phyloP scores from a whole-genome alignment of 805 yeast genomes.

The Dipodascus albidus region DNA sequence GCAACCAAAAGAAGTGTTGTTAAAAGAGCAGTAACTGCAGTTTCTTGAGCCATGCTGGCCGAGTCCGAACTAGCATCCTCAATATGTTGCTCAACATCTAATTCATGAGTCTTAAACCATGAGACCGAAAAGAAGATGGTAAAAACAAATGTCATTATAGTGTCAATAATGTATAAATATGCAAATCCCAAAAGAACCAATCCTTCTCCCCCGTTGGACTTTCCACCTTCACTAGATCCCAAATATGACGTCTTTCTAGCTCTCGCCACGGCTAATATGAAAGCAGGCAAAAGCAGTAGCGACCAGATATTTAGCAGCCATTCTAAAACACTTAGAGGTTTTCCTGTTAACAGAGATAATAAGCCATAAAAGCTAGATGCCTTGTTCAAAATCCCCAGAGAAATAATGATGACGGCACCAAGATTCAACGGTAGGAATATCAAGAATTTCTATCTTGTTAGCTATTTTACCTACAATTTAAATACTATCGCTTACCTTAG shows the following conservation, averaged over 20 bases:
- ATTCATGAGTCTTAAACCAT: slow-evolving; percentile 45
- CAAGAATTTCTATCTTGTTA: slow-evolving; percentile 37
- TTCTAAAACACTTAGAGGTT: slow-evolving; percentile 70
- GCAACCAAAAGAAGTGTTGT: slow-evolving; percentile 34
- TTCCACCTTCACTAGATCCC: slow-evolving; percentile 9
- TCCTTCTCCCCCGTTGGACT: slow-evolving; percentile 43
- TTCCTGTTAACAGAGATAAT: slow-evolving; percentile 74
- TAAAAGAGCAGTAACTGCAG: slow-evolving; percentile 36
- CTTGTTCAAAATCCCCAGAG: slow-evolving; percentile 71
- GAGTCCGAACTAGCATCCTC: slow-evolving; percentile 4
- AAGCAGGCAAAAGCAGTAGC: slow-evolving; percentile 49
- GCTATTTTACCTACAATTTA: not conserved
- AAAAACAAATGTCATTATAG: slow-evolving; percentile 53
- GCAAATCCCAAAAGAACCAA: slow-evolving; percentile 53
- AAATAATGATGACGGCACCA: slow-evolving; percentile 76
- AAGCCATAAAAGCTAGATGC: slow-evolving; percentile 84
- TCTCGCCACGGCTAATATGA: slow-evolving; percentile 39
- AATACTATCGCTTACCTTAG: not conserved
- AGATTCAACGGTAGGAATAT: slow-evolving; percentile 65
- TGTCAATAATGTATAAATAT: slow-evolving; percentile 53
- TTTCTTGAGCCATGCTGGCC: slow-evolving; percentile 23
- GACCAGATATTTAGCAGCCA: slow-evolving; percentile 70
- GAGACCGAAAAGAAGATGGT: slow-evolving; percentile 61
- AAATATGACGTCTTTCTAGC: not conserved
- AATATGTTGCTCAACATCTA: slow-evolving; percentile 12